A percentile compares a stretch with the other conserved stretches of the same genome.
These are phyloP conservation scores for Trichoderma harzianum DNA, from an alignment of 2,329 filamentous ascomycete genomes.

Conservation along the genomic window DNA sequence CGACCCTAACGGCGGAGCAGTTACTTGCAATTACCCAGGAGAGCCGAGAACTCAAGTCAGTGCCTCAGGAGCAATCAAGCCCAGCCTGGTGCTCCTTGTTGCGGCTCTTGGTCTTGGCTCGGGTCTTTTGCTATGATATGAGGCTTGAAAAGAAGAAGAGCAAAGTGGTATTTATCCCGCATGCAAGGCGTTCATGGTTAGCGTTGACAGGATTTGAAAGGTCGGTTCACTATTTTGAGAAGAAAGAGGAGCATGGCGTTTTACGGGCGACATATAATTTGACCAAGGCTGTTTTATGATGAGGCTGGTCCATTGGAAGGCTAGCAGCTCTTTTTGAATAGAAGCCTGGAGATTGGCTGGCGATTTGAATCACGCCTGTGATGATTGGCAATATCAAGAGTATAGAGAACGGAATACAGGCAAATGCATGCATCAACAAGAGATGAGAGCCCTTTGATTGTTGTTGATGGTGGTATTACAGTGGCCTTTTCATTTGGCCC, in stretches of 20 bases:
- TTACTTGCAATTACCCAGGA: constrained; percentile 40
- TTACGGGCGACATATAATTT: neutral
- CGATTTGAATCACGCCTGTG: neutral
- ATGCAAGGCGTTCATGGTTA: constrained; percentile 13
- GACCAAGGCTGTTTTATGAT: neutral
- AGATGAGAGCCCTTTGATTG: neutral
- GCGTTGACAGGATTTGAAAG: neutral
- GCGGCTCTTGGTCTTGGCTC: constrained; percentile 1
- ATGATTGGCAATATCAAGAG: neutral
- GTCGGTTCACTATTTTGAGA: neutral
- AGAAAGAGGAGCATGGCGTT: constrained; percentile 7
- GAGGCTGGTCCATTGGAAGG: neutral
- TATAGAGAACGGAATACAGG: neutral
- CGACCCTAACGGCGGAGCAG: constrained; percentile 22
- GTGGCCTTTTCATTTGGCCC: neutral
- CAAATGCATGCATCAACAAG: neutral
- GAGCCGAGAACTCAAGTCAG: constrained; percentile 33
- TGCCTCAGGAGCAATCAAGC: constrained; percentile 19
- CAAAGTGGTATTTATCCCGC: neutral
- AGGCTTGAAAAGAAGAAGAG: neutral
- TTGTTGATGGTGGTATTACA: neutral
- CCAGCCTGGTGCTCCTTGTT: constrained; percentile 21
- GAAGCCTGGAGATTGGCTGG: neutral
- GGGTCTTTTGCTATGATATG: constrained; percentile 1
- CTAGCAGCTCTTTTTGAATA: neutral